These are phyloP conservation scores for Corylus heterophylla DNA, from an alignment of 306 rosid species.

Conservation along the genomic window DNA sequence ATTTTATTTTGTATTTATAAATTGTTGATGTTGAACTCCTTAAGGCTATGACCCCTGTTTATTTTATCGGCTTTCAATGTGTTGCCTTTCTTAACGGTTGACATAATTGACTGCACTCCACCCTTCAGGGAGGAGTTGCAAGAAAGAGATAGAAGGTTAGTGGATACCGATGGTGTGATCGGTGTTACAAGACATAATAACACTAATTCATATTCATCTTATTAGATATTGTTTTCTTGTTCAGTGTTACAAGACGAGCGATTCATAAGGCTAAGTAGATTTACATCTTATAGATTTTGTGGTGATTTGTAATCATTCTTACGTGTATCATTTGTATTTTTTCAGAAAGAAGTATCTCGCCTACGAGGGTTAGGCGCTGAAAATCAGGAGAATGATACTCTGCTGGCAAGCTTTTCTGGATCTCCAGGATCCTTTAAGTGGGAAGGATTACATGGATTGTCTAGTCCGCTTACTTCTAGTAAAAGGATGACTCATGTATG, in stretches of 20 bases:
- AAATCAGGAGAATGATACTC: conserved; percentile 55
- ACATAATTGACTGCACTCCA: no score
- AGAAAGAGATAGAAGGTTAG: no score
- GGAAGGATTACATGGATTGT: conserved; percentile 82
- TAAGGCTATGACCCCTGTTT: not conserved
- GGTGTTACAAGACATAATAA: no score
- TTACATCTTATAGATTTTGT: not conserved
- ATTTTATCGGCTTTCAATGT: not conserved
- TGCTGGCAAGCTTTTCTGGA: conserved; percentile 68
- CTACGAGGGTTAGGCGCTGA: conserved; percentile 68
- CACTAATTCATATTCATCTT: not conserved
- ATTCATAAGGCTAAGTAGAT: not conserved
- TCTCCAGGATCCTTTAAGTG: conserved; percentile 92
- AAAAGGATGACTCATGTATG: conserved; percentile 71
- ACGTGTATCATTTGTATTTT: conserved; percentile 7
- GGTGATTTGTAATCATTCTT: conserved; percentile 5
- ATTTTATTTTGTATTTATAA: not conserved
- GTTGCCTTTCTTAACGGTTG: not conserved
- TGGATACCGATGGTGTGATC: no score
- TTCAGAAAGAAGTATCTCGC: conserved; percentile 84
- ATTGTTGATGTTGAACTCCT: not conserved
- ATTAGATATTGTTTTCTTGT: not conserved
- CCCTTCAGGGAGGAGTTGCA: no score
- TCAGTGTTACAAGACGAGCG: not conserved
- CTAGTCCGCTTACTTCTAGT: conserved; percentile 67